Evolutionary conservation across 257 asterid species (phyloP).

Genomic region (Phtheirospermum japonicum): DNA sequence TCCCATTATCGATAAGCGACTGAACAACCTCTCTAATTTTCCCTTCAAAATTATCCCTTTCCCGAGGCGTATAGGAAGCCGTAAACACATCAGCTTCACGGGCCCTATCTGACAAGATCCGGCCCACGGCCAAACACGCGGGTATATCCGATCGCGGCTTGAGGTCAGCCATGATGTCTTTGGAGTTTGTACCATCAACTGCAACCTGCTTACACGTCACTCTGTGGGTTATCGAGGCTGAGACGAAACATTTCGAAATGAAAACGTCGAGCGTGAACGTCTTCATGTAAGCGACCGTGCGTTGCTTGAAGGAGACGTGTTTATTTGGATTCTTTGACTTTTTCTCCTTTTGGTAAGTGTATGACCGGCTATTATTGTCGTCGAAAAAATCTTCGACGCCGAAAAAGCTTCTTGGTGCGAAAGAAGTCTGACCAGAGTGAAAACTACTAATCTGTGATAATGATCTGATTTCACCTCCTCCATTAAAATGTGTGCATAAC

Average conservation of each 20-base stretch:
- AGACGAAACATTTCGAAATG: conserved; percentile 82
- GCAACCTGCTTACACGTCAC: conserved; percentile 96
- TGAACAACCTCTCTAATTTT: too few species aligned
- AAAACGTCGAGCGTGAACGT: conserved; percentile 90
- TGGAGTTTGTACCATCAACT: conserved; percentile 93
- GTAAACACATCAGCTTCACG: too few species aligned
- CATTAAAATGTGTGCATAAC: background rate
- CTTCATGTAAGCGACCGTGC: conserved; percentile 85
- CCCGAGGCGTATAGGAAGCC: too few species aligned
- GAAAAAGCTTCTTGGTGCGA: conserved; percentile 87
- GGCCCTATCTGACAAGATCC: too few species aligned
- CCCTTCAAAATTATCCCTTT: too few species aligned
- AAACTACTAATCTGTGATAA: background rate
- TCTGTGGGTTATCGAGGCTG: conserved; percentile 91
- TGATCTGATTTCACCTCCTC: background rate
- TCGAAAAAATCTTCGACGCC: conserved; percentile 92
- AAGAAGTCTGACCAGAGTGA: conserved; percentile 52
- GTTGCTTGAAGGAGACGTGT: conserved; percentile 85
- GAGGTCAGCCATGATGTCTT: conserved; percentile 82
- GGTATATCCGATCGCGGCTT: conserved; percentile 85
- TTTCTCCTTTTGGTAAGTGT: conserved; percentile 79
- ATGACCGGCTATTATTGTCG: conserved; percentile 84
- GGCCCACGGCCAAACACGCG: conserved; percentile 79
- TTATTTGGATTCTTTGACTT: conserved; percentile 71
- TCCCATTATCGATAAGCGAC: too few species aligned